Conservation (phyloP, 768 basidiomycete genomes). For the Cantharellus anzutake region DNA sequence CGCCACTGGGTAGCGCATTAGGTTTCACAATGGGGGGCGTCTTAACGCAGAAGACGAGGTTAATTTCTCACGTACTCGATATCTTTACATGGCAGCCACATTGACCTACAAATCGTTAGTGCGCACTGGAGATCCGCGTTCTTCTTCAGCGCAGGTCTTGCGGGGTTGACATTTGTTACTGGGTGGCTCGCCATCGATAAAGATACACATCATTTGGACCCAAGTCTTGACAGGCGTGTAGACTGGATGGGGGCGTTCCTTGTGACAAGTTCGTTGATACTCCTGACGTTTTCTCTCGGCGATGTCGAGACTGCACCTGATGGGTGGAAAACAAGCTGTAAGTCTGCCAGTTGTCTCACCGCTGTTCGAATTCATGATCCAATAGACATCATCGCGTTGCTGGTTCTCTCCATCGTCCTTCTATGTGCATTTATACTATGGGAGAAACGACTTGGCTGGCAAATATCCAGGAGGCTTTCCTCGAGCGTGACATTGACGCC, state of each 20-base stretch:
- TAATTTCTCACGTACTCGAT: not conserved
- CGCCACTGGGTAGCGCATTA: slow-evolving; percentile 58
- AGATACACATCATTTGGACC: slow-evolving; percentile 21
- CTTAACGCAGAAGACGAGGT: slow-evolving; percentile 34
- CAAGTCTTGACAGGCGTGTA: slow-evolving; percentile 24
- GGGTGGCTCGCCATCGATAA: slow-evolving; percentile 41
- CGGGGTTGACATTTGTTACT: slow-evolving; percentile 11
- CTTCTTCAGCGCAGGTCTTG: slow-evolving; percentile 21
- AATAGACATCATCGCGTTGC: slow-evolving; percentile 49
- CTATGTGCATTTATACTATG: slow-evolving; percentile 39
- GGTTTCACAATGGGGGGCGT: slow-evolving; percentile 57
- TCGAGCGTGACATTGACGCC: not conserved
- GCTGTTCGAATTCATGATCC: slow-evolving; percentile 3
- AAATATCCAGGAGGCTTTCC: not conserved
- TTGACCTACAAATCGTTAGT: not conserved
- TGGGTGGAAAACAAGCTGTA: slow-evolving; percentile 43
- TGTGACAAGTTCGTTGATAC: slow-evolving; percentile 41
- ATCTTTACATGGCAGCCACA: not conserved
- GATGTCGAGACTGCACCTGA: slow-evolving; percentile 39
- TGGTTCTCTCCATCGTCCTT: slow-evolving; percentile 41
- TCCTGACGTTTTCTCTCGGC: slow-evolving; percentile 56
- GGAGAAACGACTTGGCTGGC: slow-evolving; percentile 32
- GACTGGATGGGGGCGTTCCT: slow-evolving; percentile 65
- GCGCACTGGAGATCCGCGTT: slow-evolving; percentile 46
- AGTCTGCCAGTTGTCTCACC: slow-evolving; percentile 12